Base-by-base conservation (phyloP, 208 protist species). In the Leishmania arabica region DNA sequence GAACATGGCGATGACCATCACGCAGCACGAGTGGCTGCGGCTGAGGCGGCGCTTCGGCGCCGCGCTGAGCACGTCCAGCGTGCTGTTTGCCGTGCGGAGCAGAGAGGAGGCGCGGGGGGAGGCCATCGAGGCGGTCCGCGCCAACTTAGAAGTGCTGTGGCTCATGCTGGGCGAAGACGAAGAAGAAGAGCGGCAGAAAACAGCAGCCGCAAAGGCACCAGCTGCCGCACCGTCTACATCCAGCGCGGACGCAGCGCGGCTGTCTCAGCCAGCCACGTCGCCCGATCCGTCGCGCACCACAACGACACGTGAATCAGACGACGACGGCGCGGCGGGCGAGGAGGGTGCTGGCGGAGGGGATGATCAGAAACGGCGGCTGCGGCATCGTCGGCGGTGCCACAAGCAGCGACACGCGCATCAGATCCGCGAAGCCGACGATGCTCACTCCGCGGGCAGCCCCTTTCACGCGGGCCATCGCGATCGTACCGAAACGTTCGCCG, bases 1-100 rank as follows among this genome's bases (percentile, higher is more conserved):
- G 76, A 92, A 92, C 83, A 81, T 92, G 31, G 86, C 88, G 1
- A 89, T 91, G 81, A 80, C 88, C 47, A 94, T 94, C 71, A 92
- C 84, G 19, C 86, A 91, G 62, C 79, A 91, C 68, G 85, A 90
- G 78, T 94, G 88, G 86, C 83, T 83, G 54, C 77, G 78, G 49
- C 80, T 92, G 80, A 87, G 87, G 42, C 79, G 87, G 21, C 83
- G 84, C 37, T 92, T 91, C 42, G 89, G 86, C 31, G 80, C 85
- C 0, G 87, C 85, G 31, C 74, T 92, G 4, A 90, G 82, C 81
- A 89, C 70, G 31, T 87, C 82, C 2, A 89, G 83, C 34, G 69
- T 89, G 8, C 78, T 91, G 13, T 88, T 91, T 47, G 79, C 84
- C 45, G 84, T 93, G 0, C 86, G 90, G 53, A 89, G 87, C 21